Base-by-base conservation (phyloP, 768 basidiomycete genomes). In the Mycena maculata region DNA sequence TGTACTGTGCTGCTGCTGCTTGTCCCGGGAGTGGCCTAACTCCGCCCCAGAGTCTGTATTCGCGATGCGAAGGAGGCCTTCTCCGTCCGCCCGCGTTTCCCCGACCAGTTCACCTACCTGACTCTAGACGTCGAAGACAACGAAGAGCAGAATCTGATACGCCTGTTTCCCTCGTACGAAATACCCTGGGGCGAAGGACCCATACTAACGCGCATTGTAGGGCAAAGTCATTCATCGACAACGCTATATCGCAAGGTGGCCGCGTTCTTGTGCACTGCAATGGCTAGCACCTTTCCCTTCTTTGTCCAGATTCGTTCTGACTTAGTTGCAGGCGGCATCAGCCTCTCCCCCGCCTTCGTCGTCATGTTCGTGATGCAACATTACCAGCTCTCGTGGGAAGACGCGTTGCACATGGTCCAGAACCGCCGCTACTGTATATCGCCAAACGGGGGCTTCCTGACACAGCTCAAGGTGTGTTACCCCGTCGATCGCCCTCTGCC, bases 281-380 rank as follows among this genome's bases (percentile, higher is more conserved):
- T 69, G 94, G 94, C 91, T 68, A 56, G 86, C 73, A 5, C n/a
- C 3, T 25, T 38, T 49, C 45, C 15, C n/a, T 41, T 41, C 30
- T 13, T 13, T 30, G 44, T 22, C 36, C n/a, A 44, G 55, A 55
- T 39, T 53, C 27, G 58, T 25, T 23, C 23, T 39, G 16, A 47
- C 47, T 31, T 42, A 23, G 42, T 38, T 54, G 9, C 68, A 95
- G 93, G 94, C 41, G 94, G 94, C 4, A 96, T 96, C 76, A 92
- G 90, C 65, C 83, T 95, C 13, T 95, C 93, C 3, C 94, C 94
- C 0, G 87, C 94, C 1, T 95, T 96, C 64, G 94, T 95, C 25
- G 92, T 96, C 58, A 95, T 95, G 92, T 96, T 93, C 75, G 93
- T 93, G 39, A 96, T 96, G 94, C 91, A 93, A 65, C 87, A 91